A percentile compares a stretch with the other conserved stretches of the same genome.
Evolutionary conservation across 805 yeast genomes (phyloP).

Genomic region (Yamadazyma endophytica): DNA sequence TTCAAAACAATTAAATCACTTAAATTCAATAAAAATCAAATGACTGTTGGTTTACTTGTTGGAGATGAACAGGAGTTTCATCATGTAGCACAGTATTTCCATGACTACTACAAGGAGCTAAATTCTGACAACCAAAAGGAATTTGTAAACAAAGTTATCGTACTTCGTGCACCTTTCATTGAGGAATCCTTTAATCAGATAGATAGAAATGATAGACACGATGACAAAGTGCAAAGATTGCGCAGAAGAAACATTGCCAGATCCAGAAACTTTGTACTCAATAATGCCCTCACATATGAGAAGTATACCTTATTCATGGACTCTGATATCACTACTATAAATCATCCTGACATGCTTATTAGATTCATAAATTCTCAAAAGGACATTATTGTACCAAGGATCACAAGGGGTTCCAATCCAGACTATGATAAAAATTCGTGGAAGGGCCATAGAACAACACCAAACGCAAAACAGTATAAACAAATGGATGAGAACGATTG

Average conservation of each 20-base stretch:
- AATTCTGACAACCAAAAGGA: slow-evolving; percentile 3
- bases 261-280: slow-evolving; percentile 31
- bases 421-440: slow-evolving; percentile 41
- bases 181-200: slow-evolving; percentile 18
- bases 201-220: slow-evolving; percentile 20
- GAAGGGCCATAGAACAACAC: slow-evolving; percentile 34
- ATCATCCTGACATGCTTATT: slow-evolving; percentile 17
- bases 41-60: slow-evolving; percentile 22
- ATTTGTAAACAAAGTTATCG: slow-evolving; percentile 16
- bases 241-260: slow-evolving; percentile 35
- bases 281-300: slow-evolving; percentile 23
- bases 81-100: slow-evolving; percentile 16
- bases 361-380: slow-evolving; percentile 23
- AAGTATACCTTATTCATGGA: slow-evolving; percentile 34
- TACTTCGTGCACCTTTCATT: slow-evolving; percentile 31
- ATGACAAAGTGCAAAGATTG: slow-evolving; percentile 24
- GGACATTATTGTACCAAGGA: slow-evolving; percentile 37
- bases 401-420: slow-evolving; percentile 17
- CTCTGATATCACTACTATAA: slow-evolving; percentile 27
- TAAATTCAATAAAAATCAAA: slow-evolving; percentile 10
- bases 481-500: slow-evolving; percentile 25
- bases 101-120: slow-evolving; percentile 5
- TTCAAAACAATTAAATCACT: slow-evolving; percentile 23
- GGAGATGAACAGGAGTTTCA: slow-evolving; percentile 24
- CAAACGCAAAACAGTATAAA: slow-evolving; percentile 21